Percentiles rank a stretch among this genome's conserved stretches.
These are phyloP conservation scores for Neurospora crassa DNA, from an alignment of 2,329 filamentous ascomycete genomes.

Conservation along the genomic window DNA sequence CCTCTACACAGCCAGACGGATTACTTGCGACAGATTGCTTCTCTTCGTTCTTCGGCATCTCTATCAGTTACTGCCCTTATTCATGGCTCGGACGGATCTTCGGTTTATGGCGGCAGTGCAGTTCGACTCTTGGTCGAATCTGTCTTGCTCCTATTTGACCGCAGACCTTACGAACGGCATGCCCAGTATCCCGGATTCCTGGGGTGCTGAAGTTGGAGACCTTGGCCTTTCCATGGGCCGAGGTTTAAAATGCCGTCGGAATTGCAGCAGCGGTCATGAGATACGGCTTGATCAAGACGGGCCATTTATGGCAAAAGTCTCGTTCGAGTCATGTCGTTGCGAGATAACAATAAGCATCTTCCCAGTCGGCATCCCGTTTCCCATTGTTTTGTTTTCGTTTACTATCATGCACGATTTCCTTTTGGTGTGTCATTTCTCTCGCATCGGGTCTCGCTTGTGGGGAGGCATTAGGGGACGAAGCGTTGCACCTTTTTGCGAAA, in stretches of 20 bases:
- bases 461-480: slow-evolving; percentile 27
- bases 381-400: slow-evolving; percentile 14
- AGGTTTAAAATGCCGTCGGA: slow-evolving; percentile 5
- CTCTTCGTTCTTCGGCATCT: slow-evolving; percentile 21
- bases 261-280: slow-evolving; percentile 10
- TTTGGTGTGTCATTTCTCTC: slow-evolving; percentile 14
- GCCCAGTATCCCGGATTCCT: slow-evolving; percentile 16
- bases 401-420: slow-evolving; percentile 18
- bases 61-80: slow-evolving; percentile 16
- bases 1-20: slow-evolving; percentile 9
- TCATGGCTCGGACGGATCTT: slow-evolving; percentile 18
- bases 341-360: slow-evolving; percentile 12
- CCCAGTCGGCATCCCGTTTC: slow-evolving; percentile 8
- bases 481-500: slow-evolving; percentile 10
- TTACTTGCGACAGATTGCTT: slow-evolving; percentile 17
- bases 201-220: slow-evolving; percentile 14
- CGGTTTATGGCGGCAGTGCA: slow-evolving; percentile 5
- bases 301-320: slow-evolving; percentile 6
- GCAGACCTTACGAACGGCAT: slow-evolving; percentile 20
- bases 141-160: slow-evolving; percentile 5
- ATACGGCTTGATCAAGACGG: slow-evolving; percentile 3
- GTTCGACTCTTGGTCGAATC: slow-evolving; percentile 3
- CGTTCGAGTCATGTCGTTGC: slow-evolving; percentile 5
- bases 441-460: slow-evolving; percentile 28
- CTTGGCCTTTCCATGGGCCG: slow-evolving; percentile 3